phyloP scores from a whole-genome alignment of 495 filamentous ascomycete species.

The Jackrogersella multiformis region DNA sequence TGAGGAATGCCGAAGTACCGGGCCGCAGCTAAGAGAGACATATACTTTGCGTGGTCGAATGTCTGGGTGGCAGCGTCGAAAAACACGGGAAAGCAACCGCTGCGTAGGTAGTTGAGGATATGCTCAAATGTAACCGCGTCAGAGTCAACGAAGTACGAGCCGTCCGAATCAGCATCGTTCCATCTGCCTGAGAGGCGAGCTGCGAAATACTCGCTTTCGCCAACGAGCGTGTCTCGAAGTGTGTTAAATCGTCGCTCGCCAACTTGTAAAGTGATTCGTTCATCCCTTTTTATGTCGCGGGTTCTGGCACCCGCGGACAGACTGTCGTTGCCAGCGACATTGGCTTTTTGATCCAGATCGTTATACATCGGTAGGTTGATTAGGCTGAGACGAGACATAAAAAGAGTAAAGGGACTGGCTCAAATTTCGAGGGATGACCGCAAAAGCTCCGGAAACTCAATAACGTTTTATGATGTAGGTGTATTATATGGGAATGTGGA shows the following conservation, averaged over 20 bases:
- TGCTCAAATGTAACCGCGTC: constrained; percentile 53
- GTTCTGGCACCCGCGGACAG: no score
- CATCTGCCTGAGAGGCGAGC: constrained; percentile 16
- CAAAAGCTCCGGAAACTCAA: no score
- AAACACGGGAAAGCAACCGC: constrained; percentile 50
- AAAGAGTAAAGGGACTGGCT: no score
- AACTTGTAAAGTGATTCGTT: constrained; percentile 24
- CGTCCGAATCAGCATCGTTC: constrained; percentile 43
- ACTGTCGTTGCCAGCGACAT: no score
- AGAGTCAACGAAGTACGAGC: constrained; percentile 55
- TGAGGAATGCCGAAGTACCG: constrained; percentile 47
- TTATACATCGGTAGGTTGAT: no score
- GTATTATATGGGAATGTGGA: no score
- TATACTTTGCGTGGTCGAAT: constrained; percentile 50
- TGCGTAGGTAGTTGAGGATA: constrained; percentile 53
- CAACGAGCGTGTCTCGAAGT: constrained; percentile 15
- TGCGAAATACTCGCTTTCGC: constrained; percentile 28
- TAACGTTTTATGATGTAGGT: no score
- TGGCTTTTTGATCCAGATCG: no score
- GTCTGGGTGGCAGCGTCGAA: constrained; percentile 44
- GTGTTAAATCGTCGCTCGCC: constrained; percentile 34
- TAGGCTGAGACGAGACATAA: no score
- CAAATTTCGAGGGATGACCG: no score
- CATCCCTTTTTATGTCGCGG: constrained; percentile 5
- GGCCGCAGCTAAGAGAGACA: constrained; percentile 46